These are phyloP conservation scores for Talaromyces trachyspermus DNA, from an alignment of 495 filamentous ascomycete species.

Conservation along the genomic window DNA sequence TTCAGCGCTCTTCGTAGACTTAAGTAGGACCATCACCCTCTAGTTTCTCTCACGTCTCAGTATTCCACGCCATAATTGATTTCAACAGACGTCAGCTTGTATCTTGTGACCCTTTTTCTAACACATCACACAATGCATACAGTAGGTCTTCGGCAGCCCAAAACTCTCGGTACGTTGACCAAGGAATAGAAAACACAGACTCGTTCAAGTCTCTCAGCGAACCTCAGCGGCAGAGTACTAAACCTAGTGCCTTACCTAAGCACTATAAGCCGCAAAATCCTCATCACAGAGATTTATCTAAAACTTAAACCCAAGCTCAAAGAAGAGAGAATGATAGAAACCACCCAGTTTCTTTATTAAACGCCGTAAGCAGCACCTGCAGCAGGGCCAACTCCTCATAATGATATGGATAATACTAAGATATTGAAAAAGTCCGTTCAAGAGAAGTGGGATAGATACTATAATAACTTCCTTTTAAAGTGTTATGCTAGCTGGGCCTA, in stretches of 20 bases:
- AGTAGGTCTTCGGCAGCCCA: not conserved
- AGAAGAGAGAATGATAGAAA: constrained; percentile 4
- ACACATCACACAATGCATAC: constrained; percentile 1
- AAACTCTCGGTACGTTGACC: not conserved
- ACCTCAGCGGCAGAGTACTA: not conserved
- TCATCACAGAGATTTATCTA: constrained; percentile 1
- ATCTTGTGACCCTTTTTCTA: not conserved
- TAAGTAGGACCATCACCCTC: not conserved
- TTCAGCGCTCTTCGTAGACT: not conserved
- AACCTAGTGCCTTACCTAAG: too few species aligned
- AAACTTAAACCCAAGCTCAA: constrained; percentile 3
- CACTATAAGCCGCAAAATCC: constrained; percentile 2
- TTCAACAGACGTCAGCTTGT: not conserved
- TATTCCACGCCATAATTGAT: not conserved
- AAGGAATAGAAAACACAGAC: constrained; percentile 1
- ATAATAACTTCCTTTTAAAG: not conserved
- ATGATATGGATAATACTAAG: constrained; percentile 4
- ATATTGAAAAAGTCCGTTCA: constrained; percentile 5
- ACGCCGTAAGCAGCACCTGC: constrained; percentile 3
- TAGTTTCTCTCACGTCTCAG: not conserved
- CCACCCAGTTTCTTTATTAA: constrained; percentile 9
- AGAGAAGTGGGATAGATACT: constrained; percentile 7
- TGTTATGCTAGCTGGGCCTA: not conserved
- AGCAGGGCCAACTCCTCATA: constrained; percentile 1
- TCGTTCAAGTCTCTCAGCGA: not conserved